Evolutionary conservation across 2,329 filamentous ascomycete species (phyloP).

Genomic region (Colletotrichum limetticola): DNA sequence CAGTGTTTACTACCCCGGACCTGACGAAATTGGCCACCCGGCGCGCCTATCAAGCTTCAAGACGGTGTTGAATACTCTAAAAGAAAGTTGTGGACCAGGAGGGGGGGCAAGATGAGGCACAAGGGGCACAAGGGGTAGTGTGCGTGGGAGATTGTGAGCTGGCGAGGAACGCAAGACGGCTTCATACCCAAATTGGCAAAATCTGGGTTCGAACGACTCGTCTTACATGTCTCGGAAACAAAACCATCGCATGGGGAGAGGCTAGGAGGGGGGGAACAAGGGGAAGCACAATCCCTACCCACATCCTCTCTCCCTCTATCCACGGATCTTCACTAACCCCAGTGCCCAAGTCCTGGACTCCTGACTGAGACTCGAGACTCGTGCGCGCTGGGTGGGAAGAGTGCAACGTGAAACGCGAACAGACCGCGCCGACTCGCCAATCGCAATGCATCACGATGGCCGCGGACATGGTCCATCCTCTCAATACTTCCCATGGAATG

Average conservation of each 20-base stretch:
- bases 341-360: background rate
- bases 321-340: background rate
- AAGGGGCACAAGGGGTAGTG: background rate
- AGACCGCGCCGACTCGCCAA: background rate
- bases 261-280: too few relatives aligned
- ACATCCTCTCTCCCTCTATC: background rate
- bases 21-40: background rate
- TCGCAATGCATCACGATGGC: background rate
- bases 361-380: background rate
- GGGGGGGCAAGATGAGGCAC: background rate
- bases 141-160: too few relatives aligned
- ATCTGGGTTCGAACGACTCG: conserved; percentile 21
- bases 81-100: background rate
- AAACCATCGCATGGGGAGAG: background rate
- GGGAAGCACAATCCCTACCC: background rate
- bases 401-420: conserved; percentile 12
- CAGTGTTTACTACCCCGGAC: too few relatives aligned
- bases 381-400: background rate
- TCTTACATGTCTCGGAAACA: conserved; percentile 19
- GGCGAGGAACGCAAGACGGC: background rate
- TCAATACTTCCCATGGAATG: background rate
- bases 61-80: background rate
- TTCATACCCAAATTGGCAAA: background rate
- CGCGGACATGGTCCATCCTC: background rate
- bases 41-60: background rate